These are phyloP conservation scores for Lipomyces sp. DNA, from an alignment of 805 yeast genomes.

Conservation along the genomic window DNA sequence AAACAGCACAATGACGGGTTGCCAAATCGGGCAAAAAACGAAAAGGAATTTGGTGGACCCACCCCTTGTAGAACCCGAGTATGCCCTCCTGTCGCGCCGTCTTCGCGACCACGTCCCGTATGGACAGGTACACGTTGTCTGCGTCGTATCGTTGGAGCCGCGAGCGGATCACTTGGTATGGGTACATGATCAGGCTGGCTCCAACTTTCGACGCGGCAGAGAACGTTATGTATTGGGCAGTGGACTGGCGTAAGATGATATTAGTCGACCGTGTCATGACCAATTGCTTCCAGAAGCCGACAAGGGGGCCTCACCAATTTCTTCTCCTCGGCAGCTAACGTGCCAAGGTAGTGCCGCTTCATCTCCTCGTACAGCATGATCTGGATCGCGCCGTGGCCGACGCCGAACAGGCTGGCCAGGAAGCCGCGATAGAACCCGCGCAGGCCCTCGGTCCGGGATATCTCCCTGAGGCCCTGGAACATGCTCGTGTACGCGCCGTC, in stretches of 20 bases:
- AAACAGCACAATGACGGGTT: neutral
- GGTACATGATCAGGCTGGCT: constrained; percentile 70
- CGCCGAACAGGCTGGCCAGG: constrained; percentile 71
- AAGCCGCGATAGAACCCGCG: constrained; percentile 69
- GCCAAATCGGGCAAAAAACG: no score
- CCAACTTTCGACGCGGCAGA: constrained; percentile 67
- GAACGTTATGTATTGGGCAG: constrained; percentile 59
- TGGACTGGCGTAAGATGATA: constrained; percentile 32
- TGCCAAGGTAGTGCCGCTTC: constrained; percentile 41
- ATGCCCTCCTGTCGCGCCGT: constrained; percentile 54
- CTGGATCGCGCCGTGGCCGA: constrained; percentile 85
- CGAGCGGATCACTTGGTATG: constrained; percentile 76
- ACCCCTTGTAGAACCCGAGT: constrained; percentile 76
- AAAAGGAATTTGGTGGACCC: neutral
- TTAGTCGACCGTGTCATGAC: neutral
- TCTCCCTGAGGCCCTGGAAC: constrained; percentile 50
- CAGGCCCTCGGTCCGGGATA: constrained; percentile 56
- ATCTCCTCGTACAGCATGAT: constrained; percentile 80
- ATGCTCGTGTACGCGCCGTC: constrained; percentile 59
- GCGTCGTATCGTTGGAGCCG: constrained; percentile 59
- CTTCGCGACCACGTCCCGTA: constrained; percentile 38
- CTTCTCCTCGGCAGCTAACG: neutral
- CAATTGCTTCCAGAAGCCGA: no score
- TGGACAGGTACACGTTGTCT: constrained; percentile 33
- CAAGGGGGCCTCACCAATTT: constrained; percentile 2